phyloP scores from a whole-genome alignment of 192 early-diverging fungal species.

The Ambispora gerdemannii region DNA sequence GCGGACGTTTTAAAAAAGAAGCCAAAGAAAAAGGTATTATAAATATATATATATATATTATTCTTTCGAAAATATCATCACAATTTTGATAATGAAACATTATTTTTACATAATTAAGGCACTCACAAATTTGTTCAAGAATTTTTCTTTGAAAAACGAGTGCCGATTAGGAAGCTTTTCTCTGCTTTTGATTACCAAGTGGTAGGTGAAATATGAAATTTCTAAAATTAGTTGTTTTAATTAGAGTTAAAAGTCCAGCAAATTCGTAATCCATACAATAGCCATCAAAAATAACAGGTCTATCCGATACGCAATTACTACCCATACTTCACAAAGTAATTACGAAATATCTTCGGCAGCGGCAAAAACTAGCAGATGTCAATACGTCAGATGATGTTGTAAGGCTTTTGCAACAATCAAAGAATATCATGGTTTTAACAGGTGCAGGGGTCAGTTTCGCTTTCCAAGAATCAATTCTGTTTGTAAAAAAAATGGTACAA shows the following conservation, averaged over 20 bases:
- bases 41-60: not conserved
- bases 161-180: constrained; percentile 58
- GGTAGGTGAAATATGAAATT: constrained; percentile 30
- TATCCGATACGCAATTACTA: constrained; percentile 58
- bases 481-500: not conserved
- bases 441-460: constrained; percentile 69
- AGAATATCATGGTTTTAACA: constrained; percentile 86
- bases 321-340: constrained; percentile 56
- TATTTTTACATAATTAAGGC: constrained; percentile 32
- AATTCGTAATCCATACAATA: too few relatives aligned
- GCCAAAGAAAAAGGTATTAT: constrained; percentile 23
- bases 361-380: constrained; percentile 49
- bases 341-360: constrained; percentile 52
- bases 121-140: constrained; percentile 65
- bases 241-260: too few relatives aligned
- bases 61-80: not conserved
- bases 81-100: not conserved
- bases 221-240: constrained; percentile 4
- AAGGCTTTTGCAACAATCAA: constrained; percentile 50
- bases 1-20: constrained; percentile 30
- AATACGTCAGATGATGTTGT: constrained; percentile 66
- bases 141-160: constrained; percentile 45
- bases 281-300: constrained; percentile 41
- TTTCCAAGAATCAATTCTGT: too few relatives aligned
- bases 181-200: constrained; percentile 56